A percentile compares a stretch with the other conserved stretches of the same genome.
Conservation (phyloP, 176 grass and related monocot species). For the Thalia dealbata region DNA sequence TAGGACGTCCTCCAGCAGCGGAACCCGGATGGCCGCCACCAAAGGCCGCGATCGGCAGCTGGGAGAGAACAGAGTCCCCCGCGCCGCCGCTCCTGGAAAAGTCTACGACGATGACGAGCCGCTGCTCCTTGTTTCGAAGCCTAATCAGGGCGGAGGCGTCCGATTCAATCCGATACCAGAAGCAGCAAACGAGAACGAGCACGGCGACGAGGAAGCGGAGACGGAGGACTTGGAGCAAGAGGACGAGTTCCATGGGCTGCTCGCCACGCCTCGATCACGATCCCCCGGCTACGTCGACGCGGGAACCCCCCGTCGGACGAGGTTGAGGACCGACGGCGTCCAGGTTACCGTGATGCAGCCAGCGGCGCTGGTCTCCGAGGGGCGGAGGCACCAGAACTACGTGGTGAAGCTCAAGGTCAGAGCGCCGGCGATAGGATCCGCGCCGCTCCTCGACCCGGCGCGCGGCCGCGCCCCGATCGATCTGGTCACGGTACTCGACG, state of each 20-base stretch:
- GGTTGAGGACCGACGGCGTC: conserved; percentile 9
- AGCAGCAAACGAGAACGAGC: not conserved
- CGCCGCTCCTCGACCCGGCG: conserved; percentile 18
- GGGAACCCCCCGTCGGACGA: not conserved
- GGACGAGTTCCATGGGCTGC: not conserved
- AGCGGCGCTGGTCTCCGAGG: conserved; percentile 50
- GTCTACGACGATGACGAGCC: conserved; percentile 91
- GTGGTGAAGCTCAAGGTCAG: conserved; percentile 72
- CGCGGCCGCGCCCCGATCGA: conserved; percentile 40
- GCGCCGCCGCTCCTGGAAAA: conserved; percentile 19
- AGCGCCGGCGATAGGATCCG: conserved; percentile 38
- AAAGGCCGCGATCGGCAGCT: not conserved
- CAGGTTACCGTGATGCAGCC: conserved; percentile 40
- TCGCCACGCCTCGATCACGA: not conserved
- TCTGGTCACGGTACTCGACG: conserved; percentile 85
- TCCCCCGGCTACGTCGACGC: not conserved
- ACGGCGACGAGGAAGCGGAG: not conserved
- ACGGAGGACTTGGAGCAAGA: not conserved
- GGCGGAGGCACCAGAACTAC: conserved; percentile 60
- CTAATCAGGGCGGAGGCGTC: conserved; percentile 16
- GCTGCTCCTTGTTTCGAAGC: conserved; percentile 26
- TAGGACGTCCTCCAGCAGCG: not conserved
- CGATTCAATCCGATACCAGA: conserved; percentile 32
- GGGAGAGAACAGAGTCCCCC: not conserved
- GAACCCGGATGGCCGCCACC: not conserved